A percentile compares a stretch with the other conserved stretches of the same genome.
Conservation (phyloP, 2,329 filamentous ascomycete genomes). For the Blumeria hordei region DNA sequence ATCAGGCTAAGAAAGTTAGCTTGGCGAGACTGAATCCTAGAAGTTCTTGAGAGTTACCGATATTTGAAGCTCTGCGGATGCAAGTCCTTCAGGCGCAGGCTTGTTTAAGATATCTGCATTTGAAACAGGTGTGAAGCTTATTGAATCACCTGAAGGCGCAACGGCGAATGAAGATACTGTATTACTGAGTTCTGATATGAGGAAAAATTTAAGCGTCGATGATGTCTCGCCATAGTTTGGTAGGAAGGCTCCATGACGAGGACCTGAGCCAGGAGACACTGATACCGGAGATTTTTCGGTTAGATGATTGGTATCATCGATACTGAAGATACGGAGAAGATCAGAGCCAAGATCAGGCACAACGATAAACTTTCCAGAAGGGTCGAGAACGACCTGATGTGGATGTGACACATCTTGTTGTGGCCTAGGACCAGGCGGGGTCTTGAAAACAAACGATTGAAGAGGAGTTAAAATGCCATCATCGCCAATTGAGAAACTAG, state of each 20-base stretch:
- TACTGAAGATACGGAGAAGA: constrained; percentile 21
- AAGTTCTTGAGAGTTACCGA: constrained; percentile 24
- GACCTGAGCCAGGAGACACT: constrained; percentile 21
- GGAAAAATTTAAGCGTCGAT: constrained; percentile 13
- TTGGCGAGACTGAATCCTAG: not conserved
- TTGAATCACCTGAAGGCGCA: constrained; percentile 21
- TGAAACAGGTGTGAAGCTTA: constrained; percentile 21
- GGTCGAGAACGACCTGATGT: constrained; percentile 27
- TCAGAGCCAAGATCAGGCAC: constrained; percentile 27
- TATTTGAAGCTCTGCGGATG: constrained; percentile 30
- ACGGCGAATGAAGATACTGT: constrained; percentile 28
- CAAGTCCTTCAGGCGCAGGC: constrained; percentile 19
- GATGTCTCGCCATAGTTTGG: constrained; percentile 8
- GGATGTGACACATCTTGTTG: constrained; percentile 24
- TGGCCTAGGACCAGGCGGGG: constrained; percentile 15
- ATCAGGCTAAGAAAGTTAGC: constrained; percentile 22
- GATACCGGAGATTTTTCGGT: constrained; percentile 17
- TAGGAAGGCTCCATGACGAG: constrained; percentile 28
- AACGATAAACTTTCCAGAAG: constrained; percentile 23
- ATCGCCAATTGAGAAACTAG: constrained; percentile 17
- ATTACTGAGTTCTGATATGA: constrained; percentile 24
- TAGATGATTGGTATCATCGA: constrained; percentile 14
- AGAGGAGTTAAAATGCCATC: constrained; percentile 8
- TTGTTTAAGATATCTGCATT: constrained; percentile 24
- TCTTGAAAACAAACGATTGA: constrained; percentile 20